Evolutionary conservation across 2,329 filamentous ascomycete species (phyloP), one percentile per base, ranked within the genome.

Genomic region (Cordyceps fumosorosea): DNA sequence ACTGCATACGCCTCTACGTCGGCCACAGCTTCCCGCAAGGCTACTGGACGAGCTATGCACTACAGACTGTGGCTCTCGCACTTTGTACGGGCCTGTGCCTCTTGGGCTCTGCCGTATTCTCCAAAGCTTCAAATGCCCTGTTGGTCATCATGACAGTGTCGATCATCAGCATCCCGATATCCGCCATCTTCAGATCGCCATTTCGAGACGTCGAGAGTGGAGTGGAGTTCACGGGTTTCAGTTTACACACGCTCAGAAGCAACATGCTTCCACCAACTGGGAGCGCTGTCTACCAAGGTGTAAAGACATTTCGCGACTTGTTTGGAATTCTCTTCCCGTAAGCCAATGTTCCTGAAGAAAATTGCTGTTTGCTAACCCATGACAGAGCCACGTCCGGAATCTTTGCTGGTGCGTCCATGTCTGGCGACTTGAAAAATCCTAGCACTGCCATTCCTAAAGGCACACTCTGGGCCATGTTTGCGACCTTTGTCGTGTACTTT

Each of bases 321-420:
- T 96, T 96, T 75, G 92, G 91, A 2, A 91, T 96, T 65, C 76
- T 96, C 1, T 96, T 95, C 68, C 90, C 91, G 75, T 76, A 67
- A 60, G 73, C 65, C 2, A 42, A n/a, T 3, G 77, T 5, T n/a
- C 29, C 5, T 1, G 52, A 42, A 22, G 85, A 84, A 29, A 83
- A 85, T 68, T 81, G 81, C 72, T 67, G 77, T 10, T 8, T 5
- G 7, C 65, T 67, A 40, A 66, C 37, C 6, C 14, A 29, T 11
- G 4, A 22, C 16, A 77, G 75, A 44, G 80, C 81, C 24, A 84
- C 81, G 1, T 82, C 77, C 3, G 81, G 82, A 26, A 86, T 84
- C 65, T 83, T 84, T 71, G 81, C 85, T 63, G 92, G 92, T 20
- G 91, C 91, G 7, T 93, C 90, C 67, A 96, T 96, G 91, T 96